These are phyloP conservation scores for Tuber microsphaerosporum DNA, from an alignment of 495 filamentous ascomycete species.

Conservation along the genomic window DNA sequence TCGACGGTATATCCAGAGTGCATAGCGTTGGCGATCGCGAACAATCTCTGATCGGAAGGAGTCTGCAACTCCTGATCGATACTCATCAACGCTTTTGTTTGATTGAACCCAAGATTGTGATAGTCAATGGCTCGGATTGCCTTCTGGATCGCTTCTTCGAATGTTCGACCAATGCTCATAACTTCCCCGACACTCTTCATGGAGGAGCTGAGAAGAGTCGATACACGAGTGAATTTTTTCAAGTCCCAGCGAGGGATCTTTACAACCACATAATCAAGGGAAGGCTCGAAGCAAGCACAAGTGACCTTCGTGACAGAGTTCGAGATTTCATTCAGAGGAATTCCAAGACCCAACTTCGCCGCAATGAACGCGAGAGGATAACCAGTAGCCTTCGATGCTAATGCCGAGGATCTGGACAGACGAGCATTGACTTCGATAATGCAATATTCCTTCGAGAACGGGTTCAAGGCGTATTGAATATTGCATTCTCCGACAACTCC, in stretches of 20 bases:
- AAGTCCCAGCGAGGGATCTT: conserved; percentile 99
- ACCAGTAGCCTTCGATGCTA: conserved; percentile 94
- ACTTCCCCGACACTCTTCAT: conserved; percentile 99
- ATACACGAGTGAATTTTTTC: conserved; percentile 96
- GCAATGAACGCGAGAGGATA: conserved; percentile 95
- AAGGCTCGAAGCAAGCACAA: conserved; percentile 98
- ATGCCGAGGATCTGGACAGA: conserved; percentile 85
- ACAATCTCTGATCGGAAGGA: conserved; percentile 92
- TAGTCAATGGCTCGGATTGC: conserved; percentile 91
- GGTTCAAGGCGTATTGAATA: conserved; percentile 96
- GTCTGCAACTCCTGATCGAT: conserved; percentile 95
- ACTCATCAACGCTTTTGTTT: conserved; percentile 85
- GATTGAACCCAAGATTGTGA: conserved; percentile 91
- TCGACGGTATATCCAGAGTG: conserved; percentile 83
- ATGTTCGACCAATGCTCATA: conserved; percentile 94
- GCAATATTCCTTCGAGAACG: conserved; percentile 93
- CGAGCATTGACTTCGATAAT: conserved; percentile 99
- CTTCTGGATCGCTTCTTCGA: conserved; percentile 98
- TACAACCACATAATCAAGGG: conserved; percentile 94
- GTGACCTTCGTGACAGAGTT: conserved; percentile 96
- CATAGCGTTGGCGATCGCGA: conserved; percentile 98
- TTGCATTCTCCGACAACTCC: conserved; percentile 98
- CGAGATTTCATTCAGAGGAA: conserved; percentile 91
- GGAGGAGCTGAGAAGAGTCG: conserved; percentile 86
- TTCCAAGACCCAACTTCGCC: conserved; percentile 87